These are phyloP conservation scores for Lecanoromycetidae sp. DNA, from an alignment of 2,329 filamentous ascomycete species.

Conservation along the genomic window DNA sequence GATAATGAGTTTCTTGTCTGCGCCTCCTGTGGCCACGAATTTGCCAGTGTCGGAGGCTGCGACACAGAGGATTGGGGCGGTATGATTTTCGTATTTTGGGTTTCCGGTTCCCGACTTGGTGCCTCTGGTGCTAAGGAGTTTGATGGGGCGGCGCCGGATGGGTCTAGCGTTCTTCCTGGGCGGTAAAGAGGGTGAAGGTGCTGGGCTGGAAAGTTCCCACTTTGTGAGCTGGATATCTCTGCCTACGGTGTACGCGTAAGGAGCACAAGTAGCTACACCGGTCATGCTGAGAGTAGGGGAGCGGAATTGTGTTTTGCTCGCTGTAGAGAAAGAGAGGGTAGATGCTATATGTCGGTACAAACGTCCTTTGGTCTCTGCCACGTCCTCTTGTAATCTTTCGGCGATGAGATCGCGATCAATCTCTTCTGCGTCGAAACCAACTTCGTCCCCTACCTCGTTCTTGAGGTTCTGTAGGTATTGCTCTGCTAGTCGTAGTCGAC, in stretches of 20 bases:
- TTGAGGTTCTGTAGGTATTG: slow-evolving; percentile 85
- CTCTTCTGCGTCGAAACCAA: slow-evolving; percentile 85
- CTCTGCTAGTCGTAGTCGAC: slow-evolving; percentile 75
- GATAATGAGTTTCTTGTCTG: slow-evolving; percentile 72
- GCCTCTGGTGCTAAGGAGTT: slow-evolving; percentile 52
- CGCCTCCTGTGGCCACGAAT: slow-evolving; percentile 80
- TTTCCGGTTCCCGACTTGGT: slow-evolving; percentile 49
- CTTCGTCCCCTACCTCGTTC: slow-evolving; percentile 63
- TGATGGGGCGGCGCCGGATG: slow-evolving; percentile 48
- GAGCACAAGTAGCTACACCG: slow-evolving; percentile 63
- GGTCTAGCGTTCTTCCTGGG: slow-evolving; percentile 3
- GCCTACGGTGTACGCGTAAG: slow-evolving; percentile 76
- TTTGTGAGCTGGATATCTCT: slow-evolving; percentile 79
- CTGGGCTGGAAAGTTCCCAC: slow-evolving; percentile 60
- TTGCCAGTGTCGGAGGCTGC: slow-evolving; percentile 82
- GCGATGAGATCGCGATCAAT: slow-evolving; percentile 89
- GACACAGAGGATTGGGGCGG: slow-evolving; percentile 65
- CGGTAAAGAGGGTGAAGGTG: slow-evolving; percentile 14
- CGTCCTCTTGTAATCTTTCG: slow-evolving; percentile 79
- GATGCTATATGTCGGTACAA: slow-evolving; percentile 70
- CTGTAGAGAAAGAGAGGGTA: slow-evolving; percentile 56
- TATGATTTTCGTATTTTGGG: slow-evolving; percentile 61
- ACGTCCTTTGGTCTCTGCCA: slow-evolving; percentile 80
- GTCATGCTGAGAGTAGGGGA: slow-evolving; percentile 69
- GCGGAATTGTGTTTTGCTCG: slow-evolving; percentile 60